phyloP scores from a whole-genome alignment of 306 rosid species.

The Corylus americana region DNA sequence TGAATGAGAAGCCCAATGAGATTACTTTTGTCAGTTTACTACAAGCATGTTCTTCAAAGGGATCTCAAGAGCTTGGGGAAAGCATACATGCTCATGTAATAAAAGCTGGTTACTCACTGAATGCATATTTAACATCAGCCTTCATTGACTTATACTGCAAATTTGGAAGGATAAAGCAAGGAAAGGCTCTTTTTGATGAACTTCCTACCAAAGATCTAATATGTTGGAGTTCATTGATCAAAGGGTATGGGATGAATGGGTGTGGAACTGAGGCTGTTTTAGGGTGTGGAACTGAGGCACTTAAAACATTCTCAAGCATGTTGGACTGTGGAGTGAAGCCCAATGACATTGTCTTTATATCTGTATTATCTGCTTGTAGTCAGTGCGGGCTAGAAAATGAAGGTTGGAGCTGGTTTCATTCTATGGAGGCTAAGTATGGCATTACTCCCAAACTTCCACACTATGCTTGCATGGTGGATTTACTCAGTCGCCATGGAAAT shows the following conservation, averaged over 20 bases:
- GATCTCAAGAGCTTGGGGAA: constrained; percentile 23
- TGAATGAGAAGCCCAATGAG: constrained; percentile 18
- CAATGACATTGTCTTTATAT: constrained; percentile 14
- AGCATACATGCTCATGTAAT: constrained; percentile 15
- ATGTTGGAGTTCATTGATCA: constrained; percentile 28
- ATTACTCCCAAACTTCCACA: constrained; percentile 18
- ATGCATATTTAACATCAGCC: constrained; percentile 15
- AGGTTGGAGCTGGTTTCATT: constrained; percentile 29
- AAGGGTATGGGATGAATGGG: constrained; percentile 26
- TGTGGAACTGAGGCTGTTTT: constrained; percentile 24
- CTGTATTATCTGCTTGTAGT: constrained; percentile 28
- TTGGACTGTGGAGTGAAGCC: constrained; percentile 16
- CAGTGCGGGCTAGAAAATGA: constrained; percentile 21
- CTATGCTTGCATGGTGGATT: constrained; percentile 28
- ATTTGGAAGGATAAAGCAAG: constrained; percentile 19
- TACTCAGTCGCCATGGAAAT: constrained; percentile 19
- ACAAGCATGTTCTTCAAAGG: constrained; percentile 22
- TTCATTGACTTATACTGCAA: constrained; percentile 25
- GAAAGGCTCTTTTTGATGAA: constrained; percentile 20
- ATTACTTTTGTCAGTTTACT: constrained; percentile 25
- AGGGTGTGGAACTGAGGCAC: constrained; percentile 21
- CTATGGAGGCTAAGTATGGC: constrained; percentile 18
- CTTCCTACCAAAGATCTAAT: constrained; percentile 23
- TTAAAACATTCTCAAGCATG: constrained; percentile 22
- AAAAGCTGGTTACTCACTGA: constrained; percentile 14